phyloP scores from a whole-genome alignment of 176 grass and related monocot genomes.

The Ampelocalamus luodianensis region DNA sequence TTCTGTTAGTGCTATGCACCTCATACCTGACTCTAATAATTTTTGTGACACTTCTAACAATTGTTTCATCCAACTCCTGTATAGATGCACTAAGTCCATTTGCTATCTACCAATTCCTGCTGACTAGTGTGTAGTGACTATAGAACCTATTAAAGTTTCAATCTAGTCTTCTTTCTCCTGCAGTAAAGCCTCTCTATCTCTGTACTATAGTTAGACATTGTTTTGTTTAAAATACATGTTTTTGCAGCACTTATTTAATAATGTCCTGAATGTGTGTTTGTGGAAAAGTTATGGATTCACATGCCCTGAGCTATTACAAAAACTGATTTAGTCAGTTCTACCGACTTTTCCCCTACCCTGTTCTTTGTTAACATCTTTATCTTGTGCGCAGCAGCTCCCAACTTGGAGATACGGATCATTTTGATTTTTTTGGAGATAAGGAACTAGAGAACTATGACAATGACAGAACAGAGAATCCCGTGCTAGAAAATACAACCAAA shows the following conservation, averaged over 20 bases:
- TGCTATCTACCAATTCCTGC: not conserved
- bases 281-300: not conserved
- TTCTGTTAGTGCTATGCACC: not conserved
- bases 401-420: constrained; percentile 40
- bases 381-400: constrained; percentile 31
- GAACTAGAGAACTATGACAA: constrained; percentile 41
- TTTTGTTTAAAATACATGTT: not conserved
- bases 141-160: not conserved
- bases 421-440: constrained; percentile 46
- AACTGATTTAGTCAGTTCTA: not conserved
- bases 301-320: not conserved
- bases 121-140: not conserved
- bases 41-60: not conserved
- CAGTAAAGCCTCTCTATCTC: not conserved
- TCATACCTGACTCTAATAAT: not conserved
- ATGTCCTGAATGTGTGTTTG: not conserved
- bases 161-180: not conserved
- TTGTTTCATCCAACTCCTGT: constrained; percentile 16
- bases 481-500: constrained; percentile 46
- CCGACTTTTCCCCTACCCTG: not conserved
- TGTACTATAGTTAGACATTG: not conserved
- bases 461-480: constrained; percentile 26
- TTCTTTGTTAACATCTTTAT: constrained; percentile 13
- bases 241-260: not conserved
- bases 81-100: not conserved